These are phyloP conservation scores for Dipteronia sinensis DNA, from an alignment of 345 rosid species.

Conservation along the genomic window DNA sequence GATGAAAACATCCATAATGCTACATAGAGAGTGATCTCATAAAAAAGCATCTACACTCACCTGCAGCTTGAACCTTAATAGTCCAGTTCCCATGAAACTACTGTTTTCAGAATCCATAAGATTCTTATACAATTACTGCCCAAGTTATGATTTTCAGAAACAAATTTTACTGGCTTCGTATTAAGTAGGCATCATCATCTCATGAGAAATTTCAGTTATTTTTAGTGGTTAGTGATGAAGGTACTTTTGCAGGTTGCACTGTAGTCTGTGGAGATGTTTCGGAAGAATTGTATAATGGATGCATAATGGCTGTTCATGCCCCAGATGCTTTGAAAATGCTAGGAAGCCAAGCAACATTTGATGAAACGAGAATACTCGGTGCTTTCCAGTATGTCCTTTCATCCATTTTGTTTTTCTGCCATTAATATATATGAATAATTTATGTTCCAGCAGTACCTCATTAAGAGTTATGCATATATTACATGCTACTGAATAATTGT, in stretches of 20 bases:
- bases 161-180: no score
- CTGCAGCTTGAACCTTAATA: background rate
- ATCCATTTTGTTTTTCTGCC: background rate
- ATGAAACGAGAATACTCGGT: slow-evolving; percentile 77
- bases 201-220: no score
- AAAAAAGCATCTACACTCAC: background rate
- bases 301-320: slow-evolving; percentile 72
- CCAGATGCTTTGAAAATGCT: slow-evolving; percentile 75
- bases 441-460: background rate
- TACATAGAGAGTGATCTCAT: background rate
- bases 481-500: background rate
- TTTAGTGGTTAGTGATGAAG: background rate
- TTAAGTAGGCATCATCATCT: no score
- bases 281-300: slow-evolving; percentile 46
- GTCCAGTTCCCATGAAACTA: background rate
- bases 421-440: no score
- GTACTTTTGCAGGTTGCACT: slow-evolving; percentile 44
- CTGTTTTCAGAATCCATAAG: background rate
- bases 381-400: slow-evolving; percentile 68
- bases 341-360: slow-evolving; percentile 66
- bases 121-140: background rate
- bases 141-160: no score
- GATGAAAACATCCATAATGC: no score
- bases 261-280: slow-evolving; percentile 52
- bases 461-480: background rate